Conservation (phyloP, 352 stramenopile species). For the Stramenopiles sp. region DNA sequence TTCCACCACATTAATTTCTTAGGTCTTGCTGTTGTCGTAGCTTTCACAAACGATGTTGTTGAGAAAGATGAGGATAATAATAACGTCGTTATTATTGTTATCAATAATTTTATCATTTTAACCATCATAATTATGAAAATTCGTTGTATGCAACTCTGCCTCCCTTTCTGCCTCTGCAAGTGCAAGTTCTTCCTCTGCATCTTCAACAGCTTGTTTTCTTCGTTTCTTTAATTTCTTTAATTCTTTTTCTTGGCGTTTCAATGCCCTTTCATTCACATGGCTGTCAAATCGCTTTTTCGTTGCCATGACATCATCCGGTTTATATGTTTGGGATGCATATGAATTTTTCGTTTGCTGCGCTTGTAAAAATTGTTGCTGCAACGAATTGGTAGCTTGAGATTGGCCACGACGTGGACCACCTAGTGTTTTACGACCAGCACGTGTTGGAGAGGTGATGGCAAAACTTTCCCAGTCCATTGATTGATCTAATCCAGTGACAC, state of each 20-base stretch:
- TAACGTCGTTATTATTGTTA: no score
- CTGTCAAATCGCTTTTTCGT: background rate
- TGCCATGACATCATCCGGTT: background rate
- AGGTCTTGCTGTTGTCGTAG: no score
- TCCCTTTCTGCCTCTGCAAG: background rate
- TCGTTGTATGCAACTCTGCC: background rate
- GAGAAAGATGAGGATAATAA: no score
- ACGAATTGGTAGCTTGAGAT: background rate
- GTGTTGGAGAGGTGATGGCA: background rate
- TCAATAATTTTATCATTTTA: no score
- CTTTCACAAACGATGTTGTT: no score
- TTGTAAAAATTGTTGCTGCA: background rate
- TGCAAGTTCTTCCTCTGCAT: constrained; percentile 2
- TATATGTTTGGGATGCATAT: background rate
- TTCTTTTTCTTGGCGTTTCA: constrained; percentile 9
- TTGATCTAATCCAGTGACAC: background rate
- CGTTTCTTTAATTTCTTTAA: background rate
- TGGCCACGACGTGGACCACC: background rate
- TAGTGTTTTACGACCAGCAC: background rate
- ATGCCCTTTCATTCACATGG: background rate
- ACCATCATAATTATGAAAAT: no score
- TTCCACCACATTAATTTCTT: no score
- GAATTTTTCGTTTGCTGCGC: background rate
- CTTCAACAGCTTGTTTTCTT: background rate
- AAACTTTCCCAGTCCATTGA: background rate